These are phyloP conservation scores for Decorospora gaudefroyi DNA, from an alignment of 2,329 filamentous ascomycete genomes.

Conservation along the genomic window DNA sequence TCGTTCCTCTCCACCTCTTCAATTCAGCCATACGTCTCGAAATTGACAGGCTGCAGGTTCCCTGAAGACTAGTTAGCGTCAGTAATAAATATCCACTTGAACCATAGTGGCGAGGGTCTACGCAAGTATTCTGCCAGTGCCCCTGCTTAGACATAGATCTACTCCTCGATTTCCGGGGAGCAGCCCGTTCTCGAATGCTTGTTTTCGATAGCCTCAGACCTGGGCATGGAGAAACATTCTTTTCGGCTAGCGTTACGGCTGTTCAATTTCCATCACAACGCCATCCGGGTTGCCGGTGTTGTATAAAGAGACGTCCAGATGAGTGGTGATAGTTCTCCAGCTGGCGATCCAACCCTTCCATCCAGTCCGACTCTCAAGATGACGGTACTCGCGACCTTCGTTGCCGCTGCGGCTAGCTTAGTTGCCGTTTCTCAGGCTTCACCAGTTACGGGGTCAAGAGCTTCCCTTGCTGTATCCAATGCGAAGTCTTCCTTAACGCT, in stretches of 20 bases:
- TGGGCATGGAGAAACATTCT: conserved; percentile 21
- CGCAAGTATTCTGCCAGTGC: conserved; percentile 25
- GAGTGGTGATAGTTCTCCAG: conserved; percentile 1
- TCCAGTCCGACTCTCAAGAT: conserved; percentile 17
- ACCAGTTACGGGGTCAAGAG: conserved; percentile 24
- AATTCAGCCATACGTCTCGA: too few species aligned
- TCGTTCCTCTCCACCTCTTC: too few species aligned
- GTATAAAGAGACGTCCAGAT: conserved; percentile 23
- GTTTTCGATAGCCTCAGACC: conserved; percentile 28
- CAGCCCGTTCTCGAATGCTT: conserved; percentile 32
- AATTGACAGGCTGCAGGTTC: background rate
- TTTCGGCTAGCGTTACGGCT: conserved; percentile 22
- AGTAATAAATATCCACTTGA: background rate
- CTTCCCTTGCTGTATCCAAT: conserved; percentile 25
- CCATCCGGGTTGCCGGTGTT: conserved; percentile 36
- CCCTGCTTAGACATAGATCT: conserved; percentile 37
- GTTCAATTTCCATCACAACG: conserved; percentile 17
- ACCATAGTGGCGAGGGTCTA: conserved; percentile 1
- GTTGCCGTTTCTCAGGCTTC: conserved; percentile 23
- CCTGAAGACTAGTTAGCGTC: background rate
- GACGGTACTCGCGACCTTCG: conserved; percentile 28
- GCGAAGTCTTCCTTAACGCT: conserved; percentile 54
- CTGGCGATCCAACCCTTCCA: conserved; percentile 3
- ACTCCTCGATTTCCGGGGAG: conserved; percentile 30
- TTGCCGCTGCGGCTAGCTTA: conserved; percentile 28